A percentile compares a stretch with the other conserved stretches of the same genome.
Conservation (phyloP, 2,329 filamentous ascomycete genomes). For the Ilyonectria sp. region DNA sequence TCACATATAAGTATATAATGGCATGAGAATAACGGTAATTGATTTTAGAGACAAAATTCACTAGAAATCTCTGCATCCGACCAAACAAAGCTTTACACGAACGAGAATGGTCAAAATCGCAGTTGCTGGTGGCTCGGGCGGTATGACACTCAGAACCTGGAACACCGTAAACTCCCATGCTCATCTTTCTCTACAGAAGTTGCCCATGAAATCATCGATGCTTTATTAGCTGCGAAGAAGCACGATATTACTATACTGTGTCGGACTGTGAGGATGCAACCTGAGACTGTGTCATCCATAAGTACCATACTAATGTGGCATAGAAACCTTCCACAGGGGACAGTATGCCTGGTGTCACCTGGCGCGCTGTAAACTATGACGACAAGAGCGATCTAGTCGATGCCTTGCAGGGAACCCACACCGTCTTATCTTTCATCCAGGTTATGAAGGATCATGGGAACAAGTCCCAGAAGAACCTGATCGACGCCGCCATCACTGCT, state of each 20-base stretch:
- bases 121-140: slow-evolving; percentile 42
- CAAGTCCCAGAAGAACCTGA: slow-evolving; percentile 58
- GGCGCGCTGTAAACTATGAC: slow-evolving; percentile 62
- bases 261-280: slow-evolving; percentile 54
- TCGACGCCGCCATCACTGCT: slow-evolving; percentile 69
- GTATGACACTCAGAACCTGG: slow-evolving; percentile 9
- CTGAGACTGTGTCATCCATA: not conserved
- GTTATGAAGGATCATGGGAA: slow-evolving; percentile 52
- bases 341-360: slow-evolving; percentile 51
- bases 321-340: not conserved
- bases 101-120: slow-evolving; percentile 45
- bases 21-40: too few relatives aligned
- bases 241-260: slow-evolving; percentile 67
- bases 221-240: slow-evolving; percentile 60
- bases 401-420: slow-evolving; percentile 62
- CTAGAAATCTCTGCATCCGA: too few relatives aligned
- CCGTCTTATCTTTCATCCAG: slow-evolving; percentile 65
- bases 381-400: slow-evolving; percentile 49
- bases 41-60: too few relatives aligned
- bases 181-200: slow-evolving; percentile 57
- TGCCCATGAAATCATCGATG: slow-evolving; percentile 66
- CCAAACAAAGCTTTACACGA: too few relatives aligned
- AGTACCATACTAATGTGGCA: not conserved
- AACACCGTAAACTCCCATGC: not conserved
- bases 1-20: too few relatives aligned